Conservation (phyloP, 495 filamentous ascomycete genomes). For the Penicillium bovifimosum region DNA sequence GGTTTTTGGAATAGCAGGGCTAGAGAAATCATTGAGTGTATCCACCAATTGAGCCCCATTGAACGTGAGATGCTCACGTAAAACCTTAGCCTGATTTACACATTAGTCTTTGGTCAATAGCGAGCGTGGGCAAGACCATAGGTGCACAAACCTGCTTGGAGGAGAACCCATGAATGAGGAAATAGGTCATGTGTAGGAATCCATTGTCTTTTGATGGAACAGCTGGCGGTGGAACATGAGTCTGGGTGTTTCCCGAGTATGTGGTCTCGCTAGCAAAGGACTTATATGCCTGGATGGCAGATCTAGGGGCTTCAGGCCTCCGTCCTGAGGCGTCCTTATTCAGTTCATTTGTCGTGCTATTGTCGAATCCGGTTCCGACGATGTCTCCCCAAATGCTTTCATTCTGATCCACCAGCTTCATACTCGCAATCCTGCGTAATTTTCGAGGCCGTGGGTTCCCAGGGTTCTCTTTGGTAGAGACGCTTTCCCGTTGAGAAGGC, state of each 20-base stretch:
- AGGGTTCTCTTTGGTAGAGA: constrained; percentile 13
- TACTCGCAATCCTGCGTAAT: constrained; percentile 73
- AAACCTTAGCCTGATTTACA: constrained; percentile 32
- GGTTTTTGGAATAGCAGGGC: constrained; percentile 34
- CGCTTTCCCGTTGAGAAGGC: constrained; percentile 15
- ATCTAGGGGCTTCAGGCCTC: constrained; percentile 20
- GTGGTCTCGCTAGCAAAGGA: constrained; percentile 42
- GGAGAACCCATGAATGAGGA: constrained; percentile 64
- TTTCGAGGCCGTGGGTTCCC: constrained; percentile 49
- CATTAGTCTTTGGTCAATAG: constrained; percentile 12
- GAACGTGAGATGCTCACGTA: constrained; percentile 48
- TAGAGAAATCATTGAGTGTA: constrained; percentile 36
- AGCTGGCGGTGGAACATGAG: constrained; percentile 15
- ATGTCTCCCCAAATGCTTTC: constrained; percentile 86
- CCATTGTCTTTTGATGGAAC: constrained; percentile 19
- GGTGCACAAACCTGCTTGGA: constrained; percentile 42
- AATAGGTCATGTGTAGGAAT: constrained; percentile 41
- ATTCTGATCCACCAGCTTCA: constrained; percentile 71
- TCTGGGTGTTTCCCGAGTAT: constrained; percentile 24
- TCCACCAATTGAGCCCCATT: constrained; percentile 48
- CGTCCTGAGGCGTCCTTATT: constrained; percentile 28
- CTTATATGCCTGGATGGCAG: constrained; percentile 31
- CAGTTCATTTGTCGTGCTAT: constrained; percentile 20
- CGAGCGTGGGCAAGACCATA: background rate
- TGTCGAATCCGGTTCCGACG: constrained; percentile 49